These are phyloP conservation scores for Pelargonium cotyledonis DNA, from an alignment of 441 rosid species.

Conservation along the genomic window DNA sequence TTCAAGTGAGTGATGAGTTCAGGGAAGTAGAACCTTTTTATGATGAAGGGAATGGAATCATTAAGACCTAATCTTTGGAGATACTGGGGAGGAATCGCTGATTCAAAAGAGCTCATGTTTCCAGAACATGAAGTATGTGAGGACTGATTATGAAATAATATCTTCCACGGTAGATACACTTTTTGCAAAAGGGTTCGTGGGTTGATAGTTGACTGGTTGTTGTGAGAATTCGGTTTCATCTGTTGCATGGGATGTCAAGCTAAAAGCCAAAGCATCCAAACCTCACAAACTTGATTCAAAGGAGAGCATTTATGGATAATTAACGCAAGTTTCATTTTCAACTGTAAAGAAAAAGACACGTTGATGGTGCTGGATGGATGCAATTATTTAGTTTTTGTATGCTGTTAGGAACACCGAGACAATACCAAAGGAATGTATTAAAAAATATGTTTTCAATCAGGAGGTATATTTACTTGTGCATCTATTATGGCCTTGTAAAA, in stretches of 20 bases:
- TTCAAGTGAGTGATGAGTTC: not conserved
- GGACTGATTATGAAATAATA: not conserved
- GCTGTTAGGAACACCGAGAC: too few relatives aligned
- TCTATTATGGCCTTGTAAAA: not conserved
- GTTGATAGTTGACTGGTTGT: not conserved
- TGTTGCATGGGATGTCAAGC: not conserved
- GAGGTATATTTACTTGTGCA: too few relatives aligned
- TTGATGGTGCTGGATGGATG: too few relatives aligned
- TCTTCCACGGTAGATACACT: not conserved
- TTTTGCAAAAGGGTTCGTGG: not conserved
- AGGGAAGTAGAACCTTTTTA: not conserved
- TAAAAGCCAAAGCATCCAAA: not conserved
- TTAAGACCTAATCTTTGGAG: not conserved
- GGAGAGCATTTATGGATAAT: not conserved
- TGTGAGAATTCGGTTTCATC: not conserved
- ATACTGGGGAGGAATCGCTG: not conserved
- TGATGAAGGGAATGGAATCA: not conserved
- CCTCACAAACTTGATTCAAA: not conserved
- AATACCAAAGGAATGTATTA: too few relatives aligned
- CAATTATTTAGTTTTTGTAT: too few relatives aligned
- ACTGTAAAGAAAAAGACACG: not conserved
- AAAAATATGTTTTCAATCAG: too few relatives aligned
- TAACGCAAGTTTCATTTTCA: not conserved
- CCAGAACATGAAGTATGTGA: not conserved
- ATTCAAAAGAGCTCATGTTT: not conserved